Evolutionary conservation across 768 basidiomycete species (phyloP).

Genomic region (Trametes maxima): DNA sequence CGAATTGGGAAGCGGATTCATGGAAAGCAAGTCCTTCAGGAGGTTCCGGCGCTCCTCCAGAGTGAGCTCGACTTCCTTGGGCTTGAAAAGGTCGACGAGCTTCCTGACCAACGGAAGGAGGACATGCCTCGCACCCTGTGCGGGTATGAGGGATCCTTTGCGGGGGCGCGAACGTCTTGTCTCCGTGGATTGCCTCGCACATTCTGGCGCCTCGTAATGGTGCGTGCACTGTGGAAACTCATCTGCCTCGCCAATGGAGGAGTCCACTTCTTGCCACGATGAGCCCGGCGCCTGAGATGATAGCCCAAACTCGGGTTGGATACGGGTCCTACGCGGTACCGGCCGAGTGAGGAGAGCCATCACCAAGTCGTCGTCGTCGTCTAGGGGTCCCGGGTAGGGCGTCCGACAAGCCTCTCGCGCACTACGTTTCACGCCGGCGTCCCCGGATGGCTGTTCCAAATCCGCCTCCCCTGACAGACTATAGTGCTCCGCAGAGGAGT

Average conservation of each 20-base stretch:
- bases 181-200: neutral
- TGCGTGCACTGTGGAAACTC: neutral
- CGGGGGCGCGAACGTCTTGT: neutral
- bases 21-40: neutral
- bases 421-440: neutral
- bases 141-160: neutral
- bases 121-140: no score
- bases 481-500: neutral
- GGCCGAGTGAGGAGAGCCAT: no score
- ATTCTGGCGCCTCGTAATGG: neutral
- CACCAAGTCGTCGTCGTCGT: no score
- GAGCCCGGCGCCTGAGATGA: no score
- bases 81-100: neutral
- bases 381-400: no score
- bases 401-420: no score
- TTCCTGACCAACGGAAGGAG: neutral
- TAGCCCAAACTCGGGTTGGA: no score
- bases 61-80: neutral
- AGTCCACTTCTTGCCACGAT: no score
- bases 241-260: neutral
- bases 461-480: neutral
- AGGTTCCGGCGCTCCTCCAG: neutral
- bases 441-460: neutral
- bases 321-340: no score
- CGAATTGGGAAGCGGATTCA: neutral